Conservation (phyloP, 306 rosid genomes). For the Quercus rubra region DNA sequence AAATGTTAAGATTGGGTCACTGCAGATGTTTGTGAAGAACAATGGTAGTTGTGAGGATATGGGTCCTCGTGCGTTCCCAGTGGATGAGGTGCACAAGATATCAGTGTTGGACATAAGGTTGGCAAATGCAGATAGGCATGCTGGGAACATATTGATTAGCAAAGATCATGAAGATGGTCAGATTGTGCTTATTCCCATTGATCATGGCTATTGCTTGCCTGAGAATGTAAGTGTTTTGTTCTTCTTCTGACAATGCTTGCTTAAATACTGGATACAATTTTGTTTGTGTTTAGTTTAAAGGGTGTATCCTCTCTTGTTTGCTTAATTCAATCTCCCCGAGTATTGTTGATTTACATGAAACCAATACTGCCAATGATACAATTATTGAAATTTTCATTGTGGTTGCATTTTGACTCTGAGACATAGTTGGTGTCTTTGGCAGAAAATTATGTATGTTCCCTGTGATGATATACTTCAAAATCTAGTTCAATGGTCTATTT, state of each 20-base stretch:
- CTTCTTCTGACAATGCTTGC: not conserved
- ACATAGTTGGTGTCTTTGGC: not conserved
- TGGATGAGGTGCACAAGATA: constrained; percentile 63
- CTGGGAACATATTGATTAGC: constrained; percentile 56
- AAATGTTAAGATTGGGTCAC: constrained; percentile 50
- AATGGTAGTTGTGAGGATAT: constrained; percentile 64
- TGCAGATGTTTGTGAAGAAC: constrained; percentile 54
- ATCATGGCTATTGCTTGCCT: constrained; percentile 65
- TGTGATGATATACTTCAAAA: not conserved
- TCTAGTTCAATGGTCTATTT: not conserved
- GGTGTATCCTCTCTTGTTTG: not conserved
- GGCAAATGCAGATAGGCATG: constrained; percentile 70
- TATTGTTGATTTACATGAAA: not conserved
- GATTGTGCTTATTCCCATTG: constrained; percentile 55
- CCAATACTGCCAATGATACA: not conserved
- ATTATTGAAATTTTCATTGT: not conserved
- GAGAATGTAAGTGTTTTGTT: constrained; percentile 41
- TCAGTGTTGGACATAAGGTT: constrained; percentile 60
- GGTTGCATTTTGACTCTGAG: not conserved
- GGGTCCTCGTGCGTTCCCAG: constrained; percentile 56
- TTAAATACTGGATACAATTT: not conserved
- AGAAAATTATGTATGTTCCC: not conserved
- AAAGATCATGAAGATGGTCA: constrained; percentile 33
- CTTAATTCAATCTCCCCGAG: not conserved
- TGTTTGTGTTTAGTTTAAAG: not conserved